Percentiles rank a stretch among this genome's conserved stretches.
These are phyloP conservation scores for Trichoderma endophyticum DNA, from an alignment of 2,329 filamentous ascomycete genomes.

Conservation along the genomic window DNA sequence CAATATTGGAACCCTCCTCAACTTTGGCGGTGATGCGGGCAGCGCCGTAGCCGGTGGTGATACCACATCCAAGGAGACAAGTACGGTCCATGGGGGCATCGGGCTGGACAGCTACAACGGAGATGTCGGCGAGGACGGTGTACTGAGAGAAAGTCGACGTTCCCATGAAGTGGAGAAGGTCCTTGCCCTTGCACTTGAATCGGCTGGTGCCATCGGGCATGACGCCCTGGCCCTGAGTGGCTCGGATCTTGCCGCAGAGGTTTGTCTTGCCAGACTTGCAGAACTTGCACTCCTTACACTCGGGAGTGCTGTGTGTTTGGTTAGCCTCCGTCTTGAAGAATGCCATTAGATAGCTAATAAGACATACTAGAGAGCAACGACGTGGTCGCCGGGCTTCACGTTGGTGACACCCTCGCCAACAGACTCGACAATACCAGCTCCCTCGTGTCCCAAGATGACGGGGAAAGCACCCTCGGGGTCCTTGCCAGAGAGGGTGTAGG, in stretches of 20 bases:
- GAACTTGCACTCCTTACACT: slow-evolving; percentile 98
- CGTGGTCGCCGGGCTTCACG: slow-evolving; percentile 90
- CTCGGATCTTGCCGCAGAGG: slow-evolving; percentile 97
- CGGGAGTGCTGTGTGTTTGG: slow-evolving; percentile 68
- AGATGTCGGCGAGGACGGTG: slow-evolving; percentile 97
- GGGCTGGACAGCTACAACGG: slow-evolving; percentile 86
- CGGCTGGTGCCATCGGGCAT: slow-evolving; percentile 97
- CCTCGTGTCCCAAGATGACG: slow-evolving; percentile 84
- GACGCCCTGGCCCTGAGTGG: slow-evolving; percentile 90
- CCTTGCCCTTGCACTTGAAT: slow-evolving; percentile 92
- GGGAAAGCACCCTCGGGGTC: slow-evolving; percentile 95
- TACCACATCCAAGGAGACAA: slow-evolving; percentile 93
- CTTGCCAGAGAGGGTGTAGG: slow-evolving; percentile 93
- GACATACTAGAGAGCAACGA: slow-evolving; percentile 79
- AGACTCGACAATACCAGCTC: slow-evolving; percentile 88
- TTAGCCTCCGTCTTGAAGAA: background rate
- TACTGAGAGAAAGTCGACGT: slow-evolving; percentile 99
- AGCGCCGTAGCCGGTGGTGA: slow-evolving; percentile 97
- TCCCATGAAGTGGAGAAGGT: slow-evolving; percentile 98
- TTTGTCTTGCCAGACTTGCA: slow-evolving; percentile 99
- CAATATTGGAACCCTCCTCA: slow-evolving; percentile 84
- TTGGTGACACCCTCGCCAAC: slow-evolving; percentile 92
- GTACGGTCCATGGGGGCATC: slow-evolving; percentile 94
- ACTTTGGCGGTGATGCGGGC: slow-evolving; percentile 90
- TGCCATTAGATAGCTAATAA: background rate